These are phyloP conservation scores for Kickxella alabastrina DNA, from an alignment of 192 early-diverging fungal genomes.

Conservation along the genomic window DNA sequence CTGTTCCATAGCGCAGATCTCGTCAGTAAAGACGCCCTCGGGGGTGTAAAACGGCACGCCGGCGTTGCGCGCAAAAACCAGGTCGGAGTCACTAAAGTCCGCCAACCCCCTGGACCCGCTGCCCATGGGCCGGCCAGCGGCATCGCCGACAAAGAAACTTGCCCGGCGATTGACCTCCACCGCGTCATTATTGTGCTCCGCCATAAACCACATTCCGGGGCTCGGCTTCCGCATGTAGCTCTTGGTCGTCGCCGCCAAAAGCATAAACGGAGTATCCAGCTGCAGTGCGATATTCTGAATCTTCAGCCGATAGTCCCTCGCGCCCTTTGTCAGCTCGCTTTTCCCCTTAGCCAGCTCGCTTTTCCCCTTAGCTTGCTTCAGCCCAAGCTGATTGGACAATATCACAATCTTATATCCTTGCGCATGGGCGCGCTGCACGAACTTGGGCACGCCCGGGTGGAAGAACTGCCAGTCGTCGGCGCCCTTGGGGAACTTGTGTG, in stretches of 20 bases:
- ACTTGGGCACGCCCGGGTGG: constrained; percentile 54
- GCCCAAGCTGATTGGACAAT: constrained; percentile 32
- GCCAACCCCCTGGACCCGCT: constrained; percentile 58
- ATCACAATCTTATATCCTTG: constrained; percentile 55
- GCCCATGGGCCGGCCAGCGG: constrained; percentile 72
- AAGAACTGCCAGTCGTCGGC: constrained; percentile 80
- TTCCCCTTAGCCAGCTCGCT: constrained; percentile 10
- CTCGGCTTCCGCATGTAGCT: constrained; percentile 54
- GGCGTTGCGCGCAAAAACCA: constrained; percentile 78
- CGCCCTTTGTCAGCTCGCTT: constrained; percentile 13
- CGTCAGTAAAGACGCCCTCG: constrained; percentile 69
- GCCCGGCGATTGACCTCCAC: constrained; percentile 48
- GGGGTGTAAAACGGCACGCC: constrained; percentile 76
- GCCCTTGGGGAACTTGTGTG: constrained; percentile 58
- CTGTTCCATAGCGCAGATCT: constrained; percentile 19
- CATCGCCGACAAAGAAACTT: constrained; percentile 91
- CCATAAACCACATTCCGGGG: constrained; percentile 44
- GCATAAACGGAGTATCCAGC: constrained; percentile 62
- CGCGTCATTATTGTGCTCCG: constrained; percentile 25
- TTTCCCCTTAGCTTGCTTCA: constrained; percentile 11
- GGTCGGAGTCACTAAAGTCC: constrained; percentile 83
- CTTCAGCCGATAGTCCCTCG: constrained; percentile 49
- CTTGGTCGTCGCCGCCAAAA: constrained; percentile 68
- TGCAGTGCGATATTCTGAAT: constrained; percentile 79
- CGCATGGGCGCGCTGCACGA: constrained; percentile 57